Conservation (phyloP, 2,329 filamentous ascomycete species). For the Lanzia echinophila region DNA sequence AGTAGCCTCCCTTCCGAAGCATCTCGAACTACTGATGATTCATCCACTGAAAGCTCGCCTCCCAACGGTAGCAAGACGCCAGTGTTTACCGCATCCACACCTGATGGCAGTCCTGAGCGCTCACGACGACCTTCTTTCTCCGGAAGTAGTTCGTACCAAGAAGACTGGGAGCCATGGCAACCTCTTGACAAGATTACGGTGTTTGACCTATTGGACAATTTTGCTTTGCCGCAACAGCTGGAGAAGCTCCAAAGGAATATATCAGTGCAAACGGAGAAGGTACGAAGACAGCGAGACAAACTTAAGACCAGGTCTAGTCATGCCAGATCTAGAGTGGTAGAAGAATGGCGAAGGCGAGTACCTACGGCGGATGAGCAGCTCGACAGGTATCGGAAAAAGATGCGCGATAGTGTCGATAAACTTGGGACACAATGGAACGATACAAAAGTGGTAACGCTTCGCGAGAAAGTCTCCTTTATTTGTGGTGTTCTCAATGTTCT, state of each 20-base stretch:
- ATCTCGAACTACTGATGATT: constrained; percentile 11
- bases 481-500: constrained; percentile 96
- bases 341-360: constrained; percentile 82
- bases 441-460: constrained; percentile 75
- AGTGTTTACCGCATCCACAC: constrained; percentile 39
- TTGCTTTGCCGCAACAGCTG: constrained; percentile 81
- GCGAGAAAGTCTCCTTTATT: constrained; percentile 95
- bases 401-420: constrained; percentile 84
- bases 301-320: constrained; percentile 67
- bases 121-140: constrained; percentile 78
- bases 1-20: constrained; percentile 20
- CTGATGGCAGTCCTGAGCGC: constrained; percentile 50
- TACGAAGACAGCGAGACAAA: constrained; percentile 74
- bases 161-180: constrained; percentile 81
- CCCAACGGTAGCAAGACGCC: constrained; percentile 44
- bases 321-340: constrained; percentile 84
- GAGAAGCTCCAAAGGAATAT: constrained; percentile 85
- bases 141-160: constrained; percentile 77
- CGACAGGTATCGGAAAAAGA: constrained; percentile 79
- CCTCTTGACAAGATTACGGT: constrained; percentile 85
- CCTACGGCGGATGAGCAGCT: constrained; percentile 88
- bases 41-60: constrained; percentile 42
- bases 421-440: constrained; percentile 83
- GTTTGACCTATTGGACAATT: constrained; percentile 90
- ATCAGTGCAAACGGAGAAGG: constrained; percentile 75